These are phyloP conservation scores for Brassica hybrid DNA, from an alignment of 441 rosid genomes.

Conservation along the genomic window DNA sequence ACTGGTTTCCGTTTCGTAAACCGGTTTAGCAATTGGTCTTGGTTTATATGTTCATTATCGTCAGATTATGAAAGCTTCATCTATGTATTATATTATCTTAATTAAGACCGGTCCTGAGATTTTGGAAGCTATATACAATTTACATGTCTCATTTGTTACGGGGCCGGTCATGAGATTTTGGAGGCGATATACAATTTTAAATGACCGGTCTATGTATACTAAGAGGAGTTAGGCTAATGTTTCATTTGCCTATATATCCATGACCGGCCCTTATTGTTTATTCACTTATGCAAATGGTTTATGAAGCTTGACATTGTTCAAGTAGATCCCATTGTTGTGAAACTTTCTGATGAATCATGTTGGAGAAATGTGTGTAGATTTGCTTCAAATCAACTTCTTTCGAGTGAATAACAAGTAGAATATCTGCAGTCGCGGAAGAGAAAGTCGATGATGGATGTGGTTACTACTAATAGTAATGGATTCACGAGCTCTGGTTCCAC, in stretches of 20 bases:
- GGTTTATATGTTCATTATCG: neutral
- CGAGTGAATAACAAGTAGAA: conserved; percentile 28
- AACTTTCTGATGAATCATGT: conserved; percentile 8
- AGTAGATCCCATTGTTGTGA: conserved; percentile 9
- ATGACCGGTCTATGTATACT: no score
- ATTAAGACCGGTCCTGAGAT: no score
- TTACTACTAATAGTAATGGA: conserved; percentile 47
- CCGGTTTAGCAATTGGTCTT: neutral
- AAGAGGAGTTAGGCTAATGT: neutral
- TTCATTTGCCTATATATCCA: no score
- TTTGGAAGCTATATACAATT: no score
- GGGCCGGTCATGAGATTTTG: no score
- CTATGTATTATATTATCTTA: no score
- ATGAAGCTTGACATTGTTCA: conserved; percentile 3
- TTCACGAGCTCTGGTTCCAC: conserved; percentile 55
- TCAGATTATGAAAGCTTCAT: no score
- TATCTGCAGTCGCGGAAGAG: conserved; percentile 60
- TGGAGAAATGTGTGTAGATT: neutral
- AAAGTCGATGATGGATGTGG: conserved; percentile 53
- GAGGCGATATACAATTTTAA: no score
- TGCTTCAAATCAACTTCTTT: neutral
- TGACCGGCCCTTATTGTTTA: neutral
- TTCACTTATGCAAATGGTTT: neutral
- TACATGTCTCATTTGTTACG: no score
- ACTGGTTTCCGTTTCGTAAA: conserved; percentile 19